Conservation (phyloP, 495 filamentous ascomycete genomes). For the Xylaria grammica region DNA sequence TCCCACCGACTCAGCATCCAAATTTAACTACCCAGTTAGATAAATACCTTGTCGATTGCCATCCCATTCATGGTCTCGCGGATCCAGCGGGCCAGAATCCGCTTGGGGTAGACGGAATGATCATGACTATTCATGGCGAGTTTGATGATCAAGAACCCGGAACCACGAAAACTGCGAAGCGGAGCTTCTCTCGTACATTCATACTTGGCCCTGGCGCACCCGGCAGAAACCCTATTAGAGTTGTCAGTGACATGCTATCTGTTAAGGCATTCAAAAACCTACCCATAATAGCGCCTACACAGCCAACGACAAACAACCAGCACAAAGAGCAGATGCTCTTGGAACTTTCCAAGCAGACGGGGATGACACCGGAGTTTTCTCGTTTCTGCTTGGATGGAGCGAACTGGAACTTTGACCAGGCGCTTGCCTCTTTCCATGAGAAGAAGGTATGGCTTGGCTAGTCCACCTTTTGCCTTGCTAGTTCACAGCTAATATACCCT, state of each 20-base stretch:
- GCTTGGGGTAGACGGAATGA: constrained; percentile 73
- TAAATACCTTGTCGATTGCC: constrained; percentile 83
- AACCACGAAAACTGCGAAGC: constrained; percentile 56
- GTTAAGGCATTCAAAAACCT: constrained; percentile 63
- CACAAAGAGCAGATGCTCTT: constrained; percentile 67
- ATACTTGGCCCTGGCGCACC: constrained; percentile 75
- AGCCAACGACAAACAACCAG: neutral
- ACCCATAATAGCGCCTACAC: constrained; percentile 32
- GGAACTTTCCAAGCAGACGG: constrained; percentile 69
- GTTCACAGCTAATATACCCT: constrained; percentile 16
- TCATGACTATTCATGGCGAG: constrained; percentile 81
- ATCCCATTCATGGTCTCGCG: constrained; percentile 71
- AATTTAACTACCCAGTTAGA: constrained; percentile 62
- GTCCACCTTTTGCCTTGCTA: neutral
- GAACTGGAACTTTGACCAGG: constrained; percentile 74
- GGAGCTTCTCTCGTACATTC: constrained; percentile 87
- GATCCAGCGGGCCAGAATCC: constrained; percentile 70
- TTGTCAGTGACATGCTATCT: constrained; percentile 79
- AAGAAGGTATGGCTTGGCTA: constrained; percentile 43
- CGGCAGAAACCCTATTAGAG: constrained; percentile 66
- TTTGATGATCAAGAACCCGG: constrained; percentile 74
- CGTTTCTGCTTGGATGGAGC: constrained; percentile 72
- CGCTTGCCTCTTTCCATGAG: constrained; percentile 68
- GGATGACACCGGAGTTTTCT: constrained; percentile 75
- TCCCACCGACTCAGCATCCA: constrained; percentile 80